Evolutionary conservation across 768 basidiomycete genomes (phyloP).

Genomic region (Xanthoconium purpureum): DNA sequence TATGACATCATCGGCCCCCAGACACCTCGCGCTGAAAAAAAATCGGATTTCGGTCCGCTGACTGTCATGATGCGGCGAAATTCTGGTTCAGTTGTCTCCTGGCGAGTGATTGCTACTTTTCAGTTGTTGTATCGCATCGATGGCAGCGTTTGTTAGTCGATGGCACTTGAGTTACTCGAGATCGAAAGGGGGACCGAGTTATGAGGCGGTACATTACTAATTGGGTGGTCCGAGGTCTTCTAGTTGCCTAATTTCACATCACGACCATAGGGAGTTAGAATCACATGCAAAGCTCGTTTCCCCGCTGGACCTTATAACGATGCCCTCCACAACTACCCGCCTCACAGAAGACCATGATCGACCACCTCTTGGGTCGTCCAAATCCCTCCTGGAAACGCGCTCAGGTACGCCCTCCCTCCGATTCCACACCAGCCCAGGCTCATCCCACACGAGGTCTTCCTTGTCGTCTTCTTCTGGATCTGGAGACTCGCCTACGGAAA

Average conservation of each 20-base stretch:
- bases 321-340: slow-evolving; percentile 1
- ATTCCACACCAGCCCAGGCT: not conserved
- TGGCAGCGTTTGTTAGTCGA: not conserved
- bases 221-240: not conserved
- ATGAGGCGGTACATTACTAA: not conserved
- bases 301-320: slow-evolving; percentile 6
- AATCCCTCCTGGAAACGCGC: slow-evolving; percentile 87
- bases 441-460: slow-evolving; percentile 60
- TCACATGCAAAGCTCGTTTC: slow-evolving; percentile 32
- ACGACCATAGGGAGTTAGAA: not conserved
- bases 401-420: slow-evolving; percentile 48
- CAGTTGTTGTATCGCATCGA: too few species aligned
- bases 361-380: slow-evolving; percentile 86
- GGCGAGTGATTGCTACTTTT: not conserved
- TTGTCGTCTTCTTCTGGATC: slow-evolving; percentile 90
- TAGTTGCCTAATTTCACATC: not conserved
- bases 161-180: too few species aligned
- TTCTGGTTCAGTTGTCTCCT: not conserved
- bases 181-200: not conserved
- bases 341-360: slow-evolving; percentile 64
- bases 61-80: too few species aligned
- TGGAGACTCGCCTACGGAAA: slow-evolving; percentile 72
- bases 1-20: slow-evolving; percentile 1
- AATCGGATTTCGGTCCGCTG: too few species aligned
- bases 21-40: not conserved